These are phyloP conservation scores for Diversispora epigaea DNA, from an alignment of 192 early-diverging fungal genomes.

Conservation along the genomic window DNA sequence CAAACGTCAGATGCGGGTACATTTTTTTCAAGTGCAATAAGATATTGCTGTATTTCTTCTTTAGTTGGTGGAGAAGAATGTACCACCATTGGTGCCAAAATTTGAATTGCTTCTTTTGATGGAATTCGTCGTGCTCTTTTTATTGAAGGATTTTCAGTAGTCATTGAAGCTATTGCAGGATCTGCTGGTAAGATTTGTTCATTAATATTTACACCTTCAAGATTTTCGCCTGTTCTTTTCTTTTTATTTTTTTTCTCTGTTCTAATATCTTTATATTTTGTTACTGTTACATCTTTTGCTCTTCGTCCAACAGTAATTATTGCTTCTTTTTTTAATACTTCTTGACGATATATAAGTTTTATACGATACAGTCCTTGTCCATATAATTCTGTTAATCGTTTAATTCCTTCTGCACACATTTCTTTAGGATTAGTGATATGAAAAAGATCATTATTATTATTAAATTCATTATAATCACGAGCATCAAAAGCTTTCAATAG, in stretches of 20 bases:
- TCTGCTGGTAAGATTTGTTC: background rate
- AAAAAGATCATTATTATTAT: background rate
- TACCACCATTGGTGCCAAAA: background rate
- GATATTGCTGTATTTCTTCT: background rate
- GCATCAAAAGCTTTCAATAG: background rate
- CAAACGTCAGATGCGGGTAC: background rate
- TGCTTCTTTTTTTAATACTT: constrained; percentile 1
- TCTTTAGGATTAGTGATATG: background rate
- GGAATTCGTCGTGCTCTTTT: background rate
- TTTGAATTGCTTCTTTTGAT: background rate
- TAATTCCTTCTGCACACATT: background rate
- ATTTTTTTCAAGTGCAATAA: no score
- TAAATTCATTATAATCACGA: background rate
- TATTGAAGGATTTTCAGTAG: background rate
- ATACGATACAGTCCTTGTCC: background rate
- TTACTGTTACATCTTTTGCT: background rate
- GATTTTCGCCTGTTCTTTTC: background rate
- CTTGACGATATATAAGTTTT: background rate
- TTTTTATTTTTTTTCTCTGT: background rate
- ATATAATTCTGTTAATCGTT: background rate
- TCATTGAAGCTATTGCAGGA: background rate
- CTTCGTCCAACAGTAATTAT: background rate
- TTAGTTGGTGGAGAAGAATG: background rate
- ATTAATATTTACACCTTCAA: background rate
- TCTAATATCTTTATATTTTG: background rate